Percentiles rank a stretch among this genome's conserved stretches.
Conservation (phyloP, 352 stramenopile species). For the Aphanomyces euteiches region DNA sequence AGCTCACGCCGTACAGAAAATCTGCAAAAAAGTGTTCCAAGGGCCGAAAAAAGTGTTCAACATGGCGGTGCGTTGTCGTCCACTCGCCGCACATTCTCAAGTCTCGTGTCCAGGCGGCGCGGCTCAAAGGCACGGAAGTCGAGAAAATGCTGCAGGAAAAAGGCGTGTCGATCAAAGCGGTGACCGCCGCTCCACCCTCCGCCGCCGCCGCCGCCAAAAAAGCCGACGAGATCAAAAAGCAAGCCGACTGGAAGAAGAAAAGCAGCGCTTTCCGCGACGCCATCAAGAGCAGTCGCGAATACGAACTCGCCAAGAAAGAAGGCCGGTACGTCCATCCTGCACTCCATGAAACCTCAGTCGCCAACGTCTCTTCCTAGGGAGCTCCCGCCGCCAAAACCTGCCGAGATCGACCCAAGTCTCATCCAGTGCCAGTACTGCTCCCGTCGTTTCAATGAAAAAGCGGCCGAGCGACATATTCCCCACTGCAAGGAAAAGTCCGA, state of each 20-base stretch:
- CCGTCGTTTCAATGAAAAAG: constrained; percentile 88
- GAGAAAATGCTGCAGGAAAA: constrained; percentile 61
- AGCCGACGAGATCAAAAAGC: constrained; percentile 53
- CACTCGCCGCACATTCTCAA: constrained; percentile 6
- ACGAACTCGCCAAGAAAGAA: constrained; percentile 63
- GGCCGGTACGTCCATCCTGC: constrained; percentile 25
- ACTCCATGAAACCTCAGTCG: too few species aligned
- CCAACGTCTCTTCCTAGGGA: constrained; percentile 31
- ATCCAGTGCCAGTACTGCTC: constrained; percentile 90
- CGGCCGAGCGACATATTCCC: constrained; percentile 88
- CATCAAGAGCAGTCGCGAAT: constrained; percentile 78
- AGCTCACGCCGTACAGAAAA: constrained; percentile 35
- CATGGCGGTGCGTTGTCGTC: constrained; percentile 45
- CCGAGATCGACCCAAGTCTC: constrained; percentile 72
- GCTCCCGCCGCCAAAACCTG: constrained; percentile 52
- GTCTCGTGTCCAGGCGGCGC: constrained; percentile 29
- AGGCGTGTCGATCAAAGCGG: constrained; percentile 31
- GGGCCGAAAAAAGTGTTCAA: constrained; percentile 84
- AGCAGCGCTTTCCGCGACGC: constrained; percentile 81
- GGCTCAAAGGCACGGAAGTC: constrained; percentile 62
- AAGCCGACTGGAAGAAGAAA: constrained; percentile 81
- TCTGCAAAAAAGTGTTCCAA: constrained; percentile 86
- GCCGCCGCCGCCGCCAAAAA: constrained; percentile 23
- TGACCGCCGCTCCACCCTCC: constrained; percentile 13
- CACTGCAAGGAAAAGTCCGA: constrained; percentile 84